phyloP scores from a whole-genome alignment of 306 rosid species.

The Gastrolobium villosum region DNA sequence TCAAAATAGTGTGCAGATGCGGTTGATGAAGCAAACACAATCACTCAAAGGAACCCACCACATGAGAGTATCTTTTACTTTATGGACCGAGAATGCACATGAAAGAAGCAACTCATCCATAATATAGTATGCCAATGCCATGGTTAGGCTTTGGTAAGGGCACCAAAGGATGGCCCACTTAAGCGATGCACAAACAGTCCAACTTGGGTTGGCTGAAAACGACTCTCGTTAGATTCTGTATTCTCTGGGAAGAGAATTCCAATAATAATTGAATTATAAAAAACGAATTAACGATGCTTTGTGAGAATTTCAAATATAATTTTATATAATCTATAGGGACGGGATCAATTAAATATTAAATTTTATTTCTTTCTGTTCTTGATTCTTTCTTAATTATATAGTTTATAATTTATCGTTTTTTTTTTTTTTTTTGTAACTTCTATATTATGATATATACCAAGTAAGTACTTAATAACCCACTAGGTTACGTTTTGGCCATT shows the following conservation, averaged over 20 bases:
- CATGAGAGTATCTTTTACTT: constrained; percentile 26
- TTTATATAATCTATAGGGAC: too few species aligned
- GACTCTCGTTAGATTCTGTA: constrained; percentile 22
- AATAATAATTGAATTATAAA: constrained; percentile 12
- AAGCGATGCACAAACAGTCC: neutral
- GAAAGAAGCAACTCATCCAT: constrained; percentile 48
- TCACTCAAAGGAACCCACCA: constrained; percentile 44
- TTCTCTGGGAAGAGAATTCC: constrained; percentile 36
- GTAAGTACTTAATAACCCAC: neutral
- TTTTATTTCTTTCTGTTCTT: neutral
- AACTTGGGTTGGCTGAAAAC: constrained; percentile 41
- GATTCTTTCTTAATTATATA: neutral
- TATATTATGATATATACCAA: neutral
- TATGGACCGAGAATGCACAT: constrained; percentile 33
- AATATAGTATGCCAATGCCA: constrained; percentile 39
- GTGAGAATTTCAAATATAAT: neutral
- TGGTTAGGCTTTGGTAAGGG: constrained; percentile 35
- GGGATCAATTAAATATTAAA: too few species aligned
- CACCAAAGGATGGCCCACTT: constrained; percentile 34
- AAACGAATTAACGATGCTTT: neutral
- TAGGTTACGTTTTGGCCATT: constrained; percentile 7
- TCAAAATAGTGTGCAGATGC: constrained; percentile 24
- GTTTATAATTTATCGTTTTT: neutral
- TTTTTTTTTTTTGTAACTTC: neutral
- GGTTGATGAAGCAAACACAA: constrained; percentile 39